These are phyloP conservation scores for Zea mays DNA, from an alignment of 176 grass and related monocot species.

Conservation along the genomic window Zm-B73-REFERENCE-NAM-5.0 NC_050100.1:219891501-219892000, in stretches of 20 bases:
- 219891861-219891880: not conserved
- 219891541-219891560: constrained; percentile 72
- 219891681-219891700: constrained; percentile 88
- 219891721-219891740: constrained; percentile 64
- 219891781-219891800: constrained; percentile 20
- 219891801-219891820: constrained; percentile 3
- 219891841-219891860: not conserved
- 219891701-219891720: constrained; percentile 77
- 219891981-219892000: not conserved
- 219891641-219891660: constrained; percentile 95
- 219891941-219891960: not conserved
- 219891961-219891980: not conserved
- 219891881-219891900: not conserved
- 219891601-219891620: constrained; percentile 99
- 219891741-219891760: constrained; percentile 71
- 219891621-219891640: constrained; percentile 96
- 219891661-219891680: constrained; percentile 97
- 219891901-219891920: not conserved
- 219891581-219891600: constrained; percentile 78
- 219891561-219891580: constrained; percentile 65
- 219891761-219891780: constrained; percentile 65
- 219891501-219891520: constrained; percentile 62
- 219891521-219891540: constrained; percentile 62
- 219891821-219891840: constrained; percentile 12
- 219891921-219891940: not conserved